Evolutionary conservation across 1,284 basidiomycete genomes (phyloP), one percentile per base, ranked within the genome.

Genomic region (Irpex rosettiformis): DNA sequence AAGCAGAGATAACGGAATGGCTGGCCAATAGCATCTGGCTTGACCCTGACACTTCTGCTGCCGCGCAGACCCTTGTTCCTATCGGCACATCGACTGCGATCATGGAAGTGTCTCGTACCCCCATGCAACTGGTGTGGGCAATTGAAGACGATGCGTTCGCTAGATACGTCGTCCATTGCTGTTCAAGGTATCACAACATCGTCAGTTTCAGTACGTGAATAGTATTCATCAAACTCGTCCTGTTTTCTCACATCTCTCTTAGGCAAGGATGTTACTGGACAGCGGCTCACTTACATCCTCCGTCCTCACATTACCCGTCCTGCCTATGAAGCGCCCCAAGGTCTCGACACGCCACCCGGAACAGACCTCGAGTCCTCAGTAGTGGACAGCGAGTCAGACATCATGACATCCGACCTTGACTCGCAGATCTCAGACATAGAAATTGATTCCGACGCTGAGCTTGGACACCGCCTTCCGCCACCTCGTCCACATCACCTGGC

Each of bases 181-280:
- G 88, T 61, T 89, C 89, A 49, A 77, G 90, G 40, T 92, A 88
- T 71, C 83, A 92, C 68, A 84, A 84, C 58, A 72, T 92, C 56
- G 85, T 92, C 63, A 89, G 86, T 71, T 93, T 85, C 76, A 92
- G 90, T 90, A 69, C 66, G 89, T 79, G 89, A 69, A 66, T 88
- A 79, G 18, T 51, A 25, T 52, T 13, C 27, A 6, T 48, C 16
- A 37, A n/a, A 2, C 28, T 22, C 55, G n/a, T 28, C 52, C 1
- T 10, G 10, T 24, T 25, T 42, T n/a, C 33, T 5, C 24, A 6
- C 30, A 5, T 1, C 52, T 3, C 22, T 11, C 61, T 1, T 2
- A 92, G 89, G 89, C 73, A 91, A 88, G 74, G 88, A 90, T 45
- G 71, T 75, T 0, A 71, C 80, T 0, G 82, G 83, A 0, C 71